Percentiles rank a stretch among this genome's conserved stretches.
Evolutionary conservation across 495 filamentous ascomycete genomes (phyloP).

Genomic region (Aspergillus ostianus): DNA sequence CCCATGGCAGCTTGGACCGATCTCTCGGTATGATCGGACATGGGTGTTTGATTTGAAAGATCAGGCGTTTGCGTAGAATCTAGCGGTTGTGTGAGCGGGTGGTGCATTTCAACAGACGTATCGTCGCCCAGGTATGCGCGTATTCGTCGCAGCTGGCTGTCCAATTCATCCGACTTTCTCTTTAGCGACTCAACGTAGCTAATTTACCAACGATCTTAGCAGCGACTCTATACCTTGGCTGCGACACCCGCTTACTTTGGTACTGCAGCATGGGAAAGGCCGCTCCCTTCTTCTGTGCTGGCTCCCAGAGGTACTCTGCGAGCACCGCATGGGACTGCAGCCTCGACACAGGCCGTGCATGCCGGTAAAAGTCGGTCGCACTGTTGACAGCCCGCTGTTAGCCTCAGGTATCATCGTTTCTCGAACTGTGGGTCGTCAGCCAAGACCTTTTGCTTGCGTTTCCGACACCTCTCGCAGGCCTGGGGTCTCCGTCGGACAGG

Average conservation of each 20-base stretch:
- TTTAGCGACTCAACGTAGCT: slow-evolving; percentile 29
- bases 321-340: slow-evolving; percentile 14
- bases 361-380: slow-evolving; percentile 25
- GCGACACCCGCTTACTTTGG: slow-evolving; percentile 17
- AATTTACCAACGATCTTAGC: background rate
- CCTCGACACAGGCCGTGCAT: slow-evolving; percentile 24
- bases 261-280: slow-evolving; percentile 26
- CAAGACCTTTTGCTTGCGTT: slow-evolving; percentile 33
- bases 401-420: background rate
- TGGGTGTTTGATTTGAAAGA: no score
- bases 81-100: background rate
- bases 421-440: background rate
- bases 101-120: background rate
- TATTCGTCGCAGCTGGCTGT: slow-evolving; percentile 13
- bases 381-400: slow-evolving; percentile 9
- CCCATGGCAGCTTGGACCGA: slow-evolving; percentile 28
- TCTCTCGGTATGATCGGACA: background rate
- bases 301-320: slow-evolving; percentile 22
- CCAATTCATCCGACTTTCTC: slow-evolving; percentile 21
- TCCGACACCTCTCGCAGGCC: slow-evolving; percentile 33
- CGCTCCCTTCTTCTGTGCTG: slow-evolving; percentile 17
- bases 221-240: background rate
- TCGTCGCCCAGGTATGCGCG: slow-evolving; percentile 8
- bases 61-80: no score
- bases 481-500: slow-evolving; percentile 10